Evolutionary conservation across 2,329 filamentous ascomycete genomes (phyloP).

Genomic region (Paraphoma sp.): DNA sequence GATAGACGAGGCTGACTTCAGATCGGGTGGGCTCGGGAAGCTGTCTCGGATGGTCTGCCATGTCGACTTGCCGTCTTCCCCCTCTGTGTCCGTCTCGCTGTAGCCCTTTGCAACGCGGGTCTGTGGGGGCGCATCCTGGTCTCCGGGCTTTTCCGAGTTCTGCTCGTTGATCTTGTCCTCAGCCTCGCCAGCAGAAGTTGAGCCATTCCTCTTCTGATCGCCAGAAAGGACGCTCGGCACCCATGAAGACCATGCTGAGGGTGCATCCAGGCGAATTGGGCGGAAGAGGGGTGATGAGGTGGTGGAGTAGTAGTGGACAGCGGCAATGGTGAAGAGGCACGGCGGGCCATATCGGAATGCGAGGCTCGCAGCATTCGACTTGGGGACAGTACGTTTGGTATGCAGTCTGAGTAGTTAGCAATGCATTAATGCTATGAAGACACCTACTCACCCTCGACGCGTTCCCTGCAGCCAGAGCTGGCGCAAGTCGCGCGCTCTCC

Average conservation of each 20-base stretch:
- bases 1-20: conserved; percentile 44
- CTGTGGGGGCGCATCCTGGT: conserved; percentile 44
- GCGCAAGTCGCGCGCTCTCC: conserved; percentile 30
- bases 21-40: conserved; percentile 31
- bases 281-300: conserved; percentile 21
- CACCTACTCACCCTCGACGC: conserved; percentile 33
- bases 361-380: conserved; percentile 18
- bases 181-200: conserved; percentile 26
- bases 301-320: conserved; percentile 29
- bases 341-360: conserved; percentile 39
- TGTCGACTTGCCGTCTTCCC: conserved; percentile 25
- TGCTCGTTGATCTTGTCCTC: conserved; percentile 22
- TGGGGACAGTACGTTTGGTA: conserved; percentile 16
- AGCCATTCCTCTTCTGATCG: conserved; percentile 17
- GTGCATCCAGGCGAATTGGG: conserved; percentile 38
- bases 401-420: conserved; percentile 31
- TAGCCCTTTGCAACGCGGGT: conserved; percentile 36
- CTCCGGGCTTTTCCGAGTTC: conserved; percentile 21
- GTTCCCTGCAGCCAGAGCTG: conserved; percentile 36
- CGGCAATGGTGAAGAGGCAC: conserved; percentile 29
- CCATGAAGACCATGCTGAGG: conserved; percentile 29
- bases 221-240: conserved; percentile 7
- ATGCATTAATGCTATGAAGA: background rate
- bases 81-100: conserved; percentile 25
- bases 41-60: conserved; percentile 43